These are phyloP conservation scores for Penicillium psychrosexuale DNA, from an alignment of 2,329 filamentous ascomycete genomes.

Conservation along the genomic window DNA sequence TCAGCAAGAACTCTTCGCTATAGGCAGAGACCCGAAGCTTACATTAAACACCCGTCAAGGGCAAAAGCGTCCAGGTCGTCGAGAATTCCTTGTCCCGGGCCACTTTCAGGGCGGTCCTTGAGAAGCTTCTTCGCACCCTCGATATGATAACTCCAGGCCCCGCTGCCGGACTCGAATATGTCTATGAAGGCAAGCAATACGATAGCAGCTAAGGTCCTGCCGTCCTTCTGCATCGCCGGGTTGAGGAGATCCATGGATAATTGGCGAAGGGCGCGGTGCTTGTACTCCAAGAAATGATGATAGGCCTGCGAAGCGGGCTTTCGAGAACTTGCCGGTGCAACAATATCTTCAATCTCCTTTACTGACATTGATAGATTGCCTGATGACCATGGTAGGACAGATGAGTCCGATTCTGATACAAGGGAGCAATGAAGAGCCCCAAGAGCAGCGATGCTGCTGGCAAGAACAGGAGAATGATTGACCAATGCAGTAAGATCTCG, in stretches of 20 bases:
- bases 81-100: constrained; percentile 24
- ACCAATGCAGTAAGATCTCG: constrained; percentile 49
- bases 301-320: constrained; percentile 36
- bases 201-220: constrained; percentile 46
- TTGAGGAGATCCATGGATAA: constrained; percentile 36
- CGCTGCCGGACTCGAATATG: constrained; percentile 50
- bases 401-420: constrained; percentile 35
- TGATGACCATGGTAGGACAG: constrained; percentile 35
- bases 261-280: constrained; percentile 48
- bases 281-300: constrained; percentile 46
- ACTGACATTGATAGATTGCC: constrained; percentile 19
- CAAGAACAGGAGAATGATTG: constrained; percentile 44
- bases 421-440: constrained; percentile 49
- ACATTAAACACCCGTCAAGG: constrained; percentile 39
- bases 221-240: constrained; percentile 36
- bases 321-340: constrained; percentile 31
- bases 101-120: constrained; percentile 31
- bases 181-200: constrained; percentile 51
- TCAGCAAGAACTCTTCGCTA: not conserved
- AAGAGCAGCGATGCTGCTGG: constrained; percentile 48
- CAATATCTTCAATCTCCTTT: constrained; percentile 28
- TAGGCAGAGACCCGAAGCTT: constrained; percentile 9
- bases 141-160: constrained; percentile 52
- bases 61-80: constrained; percentile 38
- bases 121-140: constrained; percentile 51